Conservation (phyloP, 768 basidiomycete species). For the Podaxis rugospora region DNA sequence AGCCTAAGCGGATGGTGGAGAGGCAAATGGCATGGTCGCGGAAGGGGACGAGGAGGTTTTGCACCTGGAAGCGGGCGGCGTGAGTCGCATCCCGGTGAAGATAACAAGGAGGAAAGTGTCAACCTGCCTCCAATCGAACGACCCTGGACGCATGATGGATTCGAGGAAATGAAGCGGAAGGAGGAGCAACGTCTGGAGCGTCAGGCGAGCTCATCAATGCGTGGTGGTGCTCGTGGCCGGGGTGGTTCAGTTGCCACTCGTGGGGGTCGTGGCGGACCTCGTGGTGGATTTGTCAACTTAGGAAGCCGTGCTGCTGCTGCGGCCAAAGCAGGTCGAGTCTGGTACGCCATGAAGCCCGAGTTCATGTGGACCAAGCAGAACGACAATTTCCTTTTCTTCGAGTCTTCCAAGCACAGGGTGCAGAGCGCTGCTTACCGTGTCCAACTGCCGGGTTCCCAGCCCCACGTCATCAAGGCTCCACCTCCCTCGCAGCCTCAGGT, state of each 20-base stretch:
- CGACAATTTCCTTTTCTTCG: slow-evolving; percentile 69
- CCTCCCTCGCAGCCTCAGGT: slow-evolving; percentile 17
- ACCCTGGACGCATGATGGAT: slow-evolving; percentile 83
- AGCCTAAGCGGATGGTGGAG: slow-evolving; percentile 88
- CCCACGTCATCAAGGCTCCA: slow-evolving; percentile 38
- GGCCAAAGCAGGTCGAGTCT: slow-evolving; percentile 42
- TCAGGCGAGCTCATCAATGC: slow-evolving; percentile 8
- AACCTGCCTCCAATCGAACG: slow-evolving; percentile 57
- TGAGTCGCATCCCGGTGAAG: slow-evolving; percentile 51
- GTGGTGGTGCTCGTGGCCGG: slow-evolving; percentile 44
- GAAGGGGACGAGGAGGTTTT: slow-evolving; percentile 44
- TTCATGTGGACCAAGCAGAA: slow-evolving; percentile 81
- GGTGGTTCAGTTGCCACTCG: slow-evolving; percentile 42
- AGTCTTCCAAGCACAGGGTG: slow-evolving; percentile 54
- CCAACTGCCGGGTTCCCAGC: slow-evolving; percentile 51
- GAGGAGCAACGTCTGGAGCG: slow-evolving; percentile 50
- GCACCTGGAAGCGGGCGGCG: slow-evolving; percentile 34
- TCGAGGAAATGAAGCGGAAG: slow-evolving; percentile 77
- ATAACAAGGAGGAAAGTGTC: slow-evolving; percentile 15
- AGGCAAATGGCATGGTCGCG: slow-evolving; percentile 69
- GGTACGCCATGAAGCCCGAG: slow-evolving; percentile 77
- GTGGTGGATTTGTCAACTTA: slow-evolving; percentile 31
- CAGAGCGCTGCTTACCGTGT: slow-evolving; percentile 55
- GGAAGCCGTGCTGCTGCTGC: slow-evolving; percentile 17
- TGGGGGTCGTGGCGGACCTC: slow-evolving; percentile 40